Conservation (phyloP, 2,329 filamentous ascomycete species). For the Hortaea sp. region DNA sequence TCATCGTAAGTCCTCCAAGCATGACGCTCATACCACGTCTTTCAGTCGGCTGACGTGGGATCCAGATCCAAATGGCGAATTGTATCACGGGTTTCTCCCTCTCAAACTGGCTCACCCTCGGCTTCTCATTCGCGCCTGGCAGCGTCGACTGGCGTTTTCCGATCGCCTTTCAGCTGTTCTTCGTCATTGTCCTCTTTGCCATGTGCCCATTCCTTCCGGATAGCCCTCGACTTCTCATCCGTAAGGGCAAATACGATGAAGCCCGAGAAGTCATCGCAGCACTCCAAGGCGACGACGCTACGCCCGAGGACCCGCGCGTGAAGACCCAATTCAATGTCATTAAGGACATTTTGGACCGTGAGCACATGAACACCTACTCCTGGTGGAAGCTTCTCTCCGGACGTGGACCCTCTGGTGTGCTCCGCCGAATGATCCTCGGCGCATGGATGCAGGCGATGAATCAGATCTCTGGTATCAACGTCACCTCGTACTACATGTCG, state of each 20-base stretch:
- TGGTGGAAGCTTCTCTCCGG: constrained; percentile 37
- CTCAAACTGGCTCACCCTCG: constrained; percentile 41
- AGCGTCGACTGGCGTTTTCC: constrained; percentile 46
- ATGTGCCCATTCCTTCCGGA: constrained; percentile 28
- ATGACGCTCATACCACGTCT: too few species aligned
- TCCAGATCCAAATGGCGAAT: too few species aligned
- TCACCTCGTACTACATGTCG: constrained; percentile 27
- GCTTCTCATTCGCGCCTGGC: constrained; percentile 28
- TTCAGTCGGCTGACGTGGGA: too few species aligned
- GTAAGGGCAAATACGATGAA: constrained; percentile 44
- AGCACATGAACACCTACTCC: constrained; percentile 34
- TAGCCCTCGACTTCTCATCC: constrained; percentile 34
- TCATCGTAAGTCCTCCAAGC: constrained; percentile 30
- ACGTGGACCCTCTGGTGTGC: constrained; percentile 26
- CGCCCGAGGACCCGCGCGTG: constrained; percentile 30
- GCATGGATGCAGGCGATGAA: constrained; percentile 21
- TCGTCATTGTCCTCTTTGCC: constrained; percentile 35
- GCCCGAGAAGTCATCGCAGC: constrained; percentile 35
- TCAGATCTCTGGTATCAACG: constrained; percentile 17
- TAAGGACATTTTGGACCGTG: constrained; percentile 39
- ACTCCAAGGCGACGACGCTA: constrained; percentile 36
- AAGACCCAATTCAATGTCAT: constrained; percentile 39
- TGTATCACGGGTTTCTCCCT: constrained; percentile 33
- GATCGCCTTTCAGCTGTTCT: constrained; percentile 45
- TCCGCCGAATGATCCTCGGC: constrained; percentile 16